phyloP scores from a whole-genome alignment of 2,329 filamentous ascomycete genomes.

The Aspergillus persii region DNA sequence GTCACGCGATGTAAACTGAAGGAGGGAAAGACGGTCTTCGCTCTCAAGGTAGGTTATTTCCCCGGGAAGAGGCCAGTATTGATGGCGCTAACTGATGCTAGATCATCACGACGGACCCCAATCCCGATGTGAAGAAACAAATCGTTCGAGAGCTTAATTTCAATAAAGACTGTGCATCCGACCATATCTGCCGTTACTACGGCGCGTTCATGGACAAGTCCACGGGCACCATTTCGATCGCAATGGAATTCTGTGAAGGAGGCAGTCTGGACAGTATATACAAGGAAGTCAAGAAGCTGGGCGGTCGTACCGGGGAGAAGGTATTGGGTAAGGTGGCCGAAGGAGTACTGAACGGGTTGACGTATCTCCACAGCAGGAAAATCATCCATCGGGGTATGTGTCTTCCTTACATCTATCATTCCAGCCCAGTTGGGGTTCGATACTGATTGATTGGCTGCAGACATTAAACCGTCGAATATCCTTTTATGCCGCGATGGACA shows the following conservation, averaged over 20 bases:
- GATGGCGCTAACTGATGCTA: conserved; percentile 7
- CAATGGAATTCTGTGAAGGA: conserved; percentile 98
- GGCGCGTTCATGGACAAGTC: conserved; percentile 94
- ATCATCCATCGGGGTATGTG: conserved; percentile 80
- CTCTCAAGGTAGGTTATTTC: conserved; percentile 70
- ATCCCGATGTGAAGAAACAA: conserved; percentile 97
- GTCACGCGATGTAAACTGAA: conserved; percentile 89
- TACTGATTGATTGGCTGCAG: conserved; percentile 38
- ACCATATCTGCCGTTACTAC: conserved; percentile 96
- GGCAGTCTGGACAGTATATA: conserved; percentile 96
- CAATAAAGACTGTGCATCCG: conserved; percentile 94
- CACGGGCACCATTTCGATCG: conserved; percentile 96
- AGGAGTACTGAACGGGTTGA: conserved; percentile 87
- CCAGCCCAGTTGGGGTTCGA: neutral
- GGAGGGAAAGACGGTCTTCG: conserved; percentile 91
- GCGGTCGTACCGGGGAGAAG: conserved; percentile 92
- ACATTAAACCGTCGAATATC: conserved; percentile 98
- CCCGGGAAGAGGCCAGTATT: neutral
- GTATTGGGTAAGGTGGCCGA: conserved; percentile 96
- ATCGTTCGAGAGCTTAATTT: conserved; percentile 95
- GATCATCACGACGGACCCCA: conserved; percentile 98
- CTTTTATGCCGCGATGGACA: conserved; percentile 87
- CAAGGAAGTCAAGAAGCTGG: conserved; percentile 92
- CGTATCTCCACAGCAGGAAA: conserved; percentile 90
- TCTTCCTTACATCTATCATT: neutral